A percentile compares a stretch with the other conserved stretches of the same genome.
These are phyloP conservation scores for Aureobasidium sp. DNA, from an alignment of 2,329 filamentous ascomycete species.

Conservation along the genomic window DNA sequence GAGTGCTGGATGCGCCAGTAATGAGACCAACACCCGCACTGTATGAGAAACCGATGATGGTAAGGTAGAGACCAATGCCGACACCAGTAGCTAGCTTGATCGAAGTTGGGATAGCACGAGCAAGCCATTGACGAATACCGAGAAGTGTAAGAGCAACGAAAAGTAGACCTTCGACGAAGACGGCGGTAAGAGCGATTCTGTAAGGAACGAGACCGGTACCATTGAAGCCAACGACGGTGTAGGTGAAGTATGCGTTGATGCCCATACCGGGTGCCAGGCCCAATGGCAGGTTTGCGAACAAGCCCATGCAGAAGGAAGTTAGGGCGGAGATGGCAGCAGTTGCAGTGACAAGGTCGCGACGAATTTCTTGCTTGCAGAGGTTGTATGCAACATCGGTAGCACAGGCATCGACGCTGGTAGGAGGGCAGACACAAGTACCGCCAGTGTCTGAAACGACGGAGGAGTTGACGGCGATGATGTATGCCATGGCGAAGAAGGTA, in stretches of 20 bases:
- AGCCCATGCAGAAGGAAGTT: slow-evolving; percentile 74
- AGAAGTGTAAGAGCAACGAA: slow-evolving; percentile 74
- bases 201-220: slow-evolving; percentile 69
- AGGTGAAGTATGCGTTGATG: slow-evolving; percentile 81
- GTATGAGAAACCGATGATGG: slow-evolving; percentile 70
- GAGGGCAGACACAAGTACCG: slow-evolving; percentile 68
- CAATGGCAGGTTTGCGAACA: slow-evolving; percentile 59
- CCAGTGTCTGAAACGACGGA: slow-evolving; percentile 63
- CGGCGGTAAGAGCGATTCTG: slow-evolving; percentile 69
- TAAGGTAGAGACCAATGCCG: slow-evolving; percentile 77
- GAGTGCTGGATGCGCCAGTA: slow-evolving; percentile 60
- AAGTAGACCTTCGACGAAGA: slow-evolving; percentile 82
- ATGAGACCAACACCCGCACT: slow-evolving; percentile 75
- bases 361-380: slow-evolving; percentile 56
- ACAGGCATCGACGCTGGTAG: slow-evolving; percentile 46
- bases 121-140: slow-evolving; percentile 82
- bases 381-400: slow-evolving; percentile 51
- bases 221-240: slow-evolving; percentile 70
- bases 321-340: slow-evolving; percentile 77
- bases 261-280: slow-evolving; percentile 71
- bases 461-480: slow-evolving; percentile 63
- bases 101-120: slow-evolving; percentile 70
- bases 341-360: slow-evolving; percentile 74
- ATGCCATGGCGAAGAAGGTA: slow-evolving; percentile 64
- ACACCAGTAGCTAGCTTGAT: slow-evolving; percentile 84